Evolutionary conservation across 1,284 basidiomycete species (phyloP), one percentile per base, ranked within the genome.

Genomic region (Tetrapyrgos nigripes): DNA sequence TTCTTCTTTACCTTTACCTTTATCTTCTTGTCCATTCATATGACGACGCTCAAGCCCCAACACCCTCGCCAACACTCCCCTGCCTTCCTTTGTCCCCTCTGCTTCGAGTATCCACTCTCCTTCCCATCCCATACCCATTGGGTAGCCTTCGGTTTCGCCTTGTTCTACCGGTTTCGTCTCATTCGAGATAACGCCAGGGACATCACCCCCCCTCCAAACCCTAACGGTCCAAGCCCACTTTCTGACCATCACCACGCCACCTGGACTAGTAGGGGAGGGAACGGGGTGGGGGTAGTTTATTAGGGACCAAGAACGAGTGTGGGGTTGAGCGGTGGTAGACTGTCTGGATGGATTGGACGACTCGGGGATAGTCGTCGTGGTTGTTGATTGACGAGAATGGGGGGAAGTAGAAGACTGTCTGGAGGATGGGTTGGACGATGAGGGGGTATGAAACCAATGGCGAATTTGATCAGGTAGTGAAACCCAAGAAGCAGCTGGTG

Each of bases 51-150:
- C 17, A n/a, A 40, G 8, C 37, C 37, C 37, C 13, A 66, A 60
- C 84, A 86, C 59, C 85, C 79, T n/a, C 87, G n/a, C 58, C 44
- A 92, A 70, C 4, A 74, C 70, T 65, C 82, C 76, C 53, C 80
- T 76, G 3, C 89, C 90, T 69, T 92, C 89, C 23, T 73, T 76
- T 19, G 89, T 92, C 1, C 90, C 90, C 60, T 90, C 88, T 2
- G 83, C 85, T 70, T 92, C 88, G 24, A 92, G 75, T 26, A 90
- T 76, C 90, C 89, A 92, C 63, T 90, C 87, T 2, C 88, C 87
- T 40, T 80, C 76, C 89, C 89, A 92, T 1, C 88, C 89, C 23
- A 82, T 79, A 11, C 87, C 88, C 33, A 89, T 75, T 3, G 33
- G 17, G 14, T 47, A 40, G 2, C 53, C 71, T 71, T 43, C 50